Base-by-base conservation (phyloP, 768 basidiomycete genomes). In the Tylopilus intermedius region DNA sequence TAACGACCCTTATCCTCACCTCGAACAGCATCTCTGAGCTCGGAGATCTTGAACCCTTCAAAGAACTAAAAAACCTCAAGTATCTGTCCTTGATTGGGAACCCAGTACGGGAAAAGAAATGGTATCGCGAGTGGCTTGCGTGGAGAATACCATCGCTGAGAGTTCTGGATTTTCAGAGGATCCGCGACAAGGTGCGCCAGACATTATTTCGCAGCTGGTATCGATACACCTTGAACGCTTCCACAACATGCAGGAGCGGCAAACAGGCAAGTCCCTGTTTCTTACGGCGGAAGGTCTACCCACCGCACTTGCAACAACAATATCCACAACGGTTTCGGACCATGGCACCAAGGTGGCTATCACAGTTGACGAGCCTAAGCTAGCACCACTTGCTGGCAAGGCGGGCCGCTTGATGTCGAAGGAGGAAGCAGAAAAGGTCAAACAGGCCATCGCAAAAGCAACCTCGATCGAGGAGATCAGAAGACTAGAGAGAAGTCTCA, bases 41-140 rank as follows among this genome's bases (percentile, higher is more conserved):
- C 30, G 90, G 91, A 21, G 90, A 93, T 65, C 80, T 93, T 42
- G 89, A 92, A 62, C 83, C 91, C 21, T 75, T 92, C 47, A 88
- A 82, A 67, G 87, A 90, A 62, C 69, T 90, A 50, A 82, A 76
- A 66, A 75, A 78, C 35, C 81, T 95, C 59, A 81, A 84, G 67
- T 90, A 84, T 65, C 69, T 95, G 47, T 83, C 82, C 35, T 72
- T 94, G 59, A 61, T 90, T 58, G 91, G 90, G 22, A 90, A 90
- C 61, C 90, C 93, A 50, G 89, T 94, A 30, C 74, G 79, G 67
- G 88, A 93, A 75, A 89, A 88, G 79, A 90, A 92, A 81, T 90
- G 88, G 83, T 95, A 94, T 76, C 88, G 91, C 76, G 90, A 92
- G 76, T 95, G 92, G 92, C 82, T 94, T 77, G 83, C 89, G 62